These are phyloP conservation scores for Plasmodium gallinaceum DNA, from an alignment of 169 alveolate genomes.

Conservation along the genomic window DNA sequence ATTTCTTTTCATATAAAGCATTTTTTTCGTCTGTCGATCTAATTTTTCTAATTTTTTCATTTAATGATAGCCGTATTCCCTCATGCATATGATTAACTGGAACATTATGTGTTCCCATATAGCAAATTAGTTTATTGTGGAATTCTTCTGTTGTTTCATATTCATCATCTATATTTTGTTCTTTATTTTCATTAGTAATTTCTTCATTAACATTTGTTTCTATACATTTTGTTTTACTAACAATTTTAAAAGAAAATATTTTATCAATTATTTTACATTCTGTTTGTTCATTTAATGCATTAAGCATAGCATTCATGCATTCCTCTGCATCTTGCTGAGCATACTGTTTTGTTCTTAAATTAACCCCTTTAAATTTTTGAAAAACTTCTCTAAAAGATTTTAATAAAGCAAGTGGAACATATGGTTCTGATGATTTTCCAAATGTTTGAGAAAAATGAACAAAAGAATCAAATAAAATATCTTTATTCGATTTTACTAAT, in stretches of 20 bases:
- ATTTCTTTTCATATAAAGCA: slow-evolving; percentile 90
- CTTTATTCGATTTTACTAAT: slow-evolving; percentile 33
- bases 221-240: slow-evolving; percentile 33
- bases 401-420: slow-evolving; percentile 59
- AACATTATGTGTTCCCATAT: slow-evolving; percentile 92
- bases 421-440: slow-evolving; percentile 76
- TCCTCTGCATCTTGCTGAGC: slow-evolving; percentile 85
- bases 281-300: slow-evolving; percentile 62
- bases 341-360: slow-evolving; percentile 69
- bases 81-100: slow-evolving; percentile 93
- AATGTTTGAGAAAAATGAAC: slow-evolving; percentile 80
- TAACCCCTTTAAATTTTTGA: slow-evolving; percentile 64
- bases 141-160: slow-evolving; percentile 53
- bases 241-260: slow-evolving; percentile 45
- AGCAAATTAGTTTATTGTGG: slow-evolving; percentile 64
- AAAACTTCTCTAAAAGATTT: slow-evolving; percentile 72
- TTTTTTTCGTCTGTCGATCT: slow-evolving; percentile 87
- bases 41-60: slow-evolving; percentile 91
- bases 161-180: background rate
- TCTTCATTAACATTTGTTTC: slow-evolving; percentile 13
- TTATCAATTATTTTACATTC: slow-evolving; percentile 58
- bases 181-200: background rate
- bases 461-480: slow-evolving; percentile 76
- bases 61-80: slow-evolving; percentile 91
- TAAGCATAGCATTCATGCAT: slow-evolving; percentile 86